A percentile compares a stretch with the other conserved stretches of the same genome.
Conservation (phyloP, 768 basidiomycete species). For the Rhodocollybia butyracea region DNA sequence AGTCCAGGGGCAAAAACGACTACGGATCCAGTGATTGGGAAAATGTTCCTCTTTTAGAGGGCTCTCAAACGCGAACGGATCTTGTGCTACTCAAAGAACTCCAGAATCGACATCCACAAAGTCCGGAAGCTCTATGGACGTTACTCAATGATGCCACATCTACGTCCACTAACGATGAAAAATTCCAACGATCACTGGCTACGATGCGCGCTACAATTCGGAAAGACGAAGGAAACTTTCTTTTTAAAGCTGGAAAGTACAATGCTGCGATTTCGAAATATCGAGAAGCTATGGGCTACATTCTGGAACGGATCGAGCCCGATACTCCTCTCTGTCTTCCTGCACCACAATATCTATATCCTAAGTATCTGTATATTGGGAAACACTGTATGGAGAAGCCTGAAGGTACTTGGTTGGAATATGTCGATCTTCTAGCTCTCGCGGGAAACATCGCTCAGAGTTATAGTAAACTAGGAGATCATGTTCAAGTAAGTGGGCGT, state of each 20-base stretch:
- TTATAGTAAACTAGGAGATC: not conserved
- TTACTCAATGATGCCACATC: too few relatives aligned
- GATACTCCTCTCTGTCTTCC: not conserved
- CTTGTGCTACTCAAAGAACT: too few relatives aligned
- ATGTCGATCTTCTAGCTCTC: not conserved
- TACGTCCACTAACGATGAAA: too few relatives aligned
- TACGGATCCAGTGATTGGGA: too few relatives aligned
- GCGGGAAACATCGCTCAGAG: not conserved
- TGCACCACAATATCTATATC: not conserved
- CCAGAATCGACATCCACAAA: too few relatives aligned
- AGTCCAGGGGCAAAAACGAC: too few relatives aligned
- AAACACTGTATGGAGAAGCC: too few relatives aligned
- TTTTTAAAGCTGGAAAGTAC: not conserved
- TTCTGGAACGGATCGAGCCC: too few relatives aligned
- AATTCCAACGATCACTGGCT: too few relatives aligned
- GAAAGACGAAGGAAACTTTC: not conserved
- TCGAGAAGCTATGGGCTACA: not conserved
- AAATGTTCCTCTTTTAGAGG: too few relatives aligned
- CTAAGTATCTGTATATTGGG: not conserved
- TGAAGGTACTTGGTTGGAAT: not conserved
- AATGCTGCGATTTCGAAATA: not conserved
- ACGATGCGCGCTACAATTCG: not conserved
- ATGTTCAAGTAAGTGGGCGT: not conserved
- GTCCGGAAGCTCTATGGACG: too few relatives aligned
- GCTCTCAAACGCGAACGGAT: too few relatives aligned